These are phyloP conservation scores for Cenchrus purpureus DNA, from an alignment of 176 grass and related monocot genomes.

Conservation along the genomic window DNA sequence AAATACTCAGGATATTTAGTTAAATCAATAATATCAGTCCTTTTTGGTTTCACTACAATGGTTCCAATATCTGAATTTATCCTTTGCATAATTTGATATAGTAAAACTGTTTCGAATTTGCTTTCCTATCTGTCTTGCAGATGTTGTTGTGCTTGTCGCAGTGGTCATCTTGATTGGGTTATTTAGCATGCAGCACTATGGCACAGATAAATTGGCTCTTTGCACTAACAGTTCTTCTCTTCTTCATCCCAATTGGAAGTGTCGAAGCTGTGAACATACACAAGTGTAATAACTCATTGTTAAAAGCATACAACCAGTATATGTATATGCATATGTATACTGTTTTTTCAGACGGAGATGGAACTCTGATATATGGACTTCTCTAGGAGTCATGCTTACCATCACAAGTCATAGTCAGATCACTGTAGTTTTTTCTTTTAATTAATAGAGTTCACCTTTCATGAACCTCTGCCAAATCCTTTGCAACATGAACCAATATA, in stretches of 20 bases:
- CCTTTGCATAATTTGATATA: background rate
- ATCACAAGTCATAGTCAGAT: too few species aligned
- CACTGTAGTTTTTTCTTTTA: too few species aligned
- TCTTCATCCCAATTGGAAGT: constrained; percentile 68
- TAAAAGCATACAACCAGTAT: constrained; percentile 94
- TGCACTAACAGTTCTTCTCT: too few species aligned
- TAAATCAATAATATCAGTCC: too few species aligned
- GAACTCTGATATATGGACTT: constrained; percentile 69
- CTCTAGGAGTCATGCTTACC: constrained; percentile 74
- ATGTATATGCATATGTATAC: constrained; percentile 77
- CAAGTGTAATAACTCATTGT: constrained; percentile 71
- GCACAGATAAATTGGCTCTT: too few species aligned
- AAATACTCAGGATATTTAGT: too few species aligned
- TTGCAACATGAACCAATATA: too few species aligned
- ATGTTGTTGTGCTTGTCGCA: too few species aligned
- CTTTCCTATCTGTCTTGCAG: constrained; percentile 43
- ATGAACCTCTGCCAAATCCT: background rate
- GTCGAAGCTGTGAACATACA: constrained; percentile 85
- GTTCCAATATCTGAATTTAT: too few species aligned
- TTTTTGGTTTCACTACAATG: too few species aligned
- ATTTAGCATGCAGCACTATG: too few species aligned
- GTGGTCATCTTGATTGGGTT: too few species aligned
- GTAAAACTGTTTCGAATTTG: constrained; percentile 27
- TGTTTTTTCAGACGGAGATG: constrained; percentile 59
- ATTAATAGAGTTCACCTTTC: background rate